A percentile compares a stretch with the other conserved stretches of the same genome.
Conservation (phyloP, 108 stramenopile genomes). For the Hondaea fermentalgiana region DNA sequence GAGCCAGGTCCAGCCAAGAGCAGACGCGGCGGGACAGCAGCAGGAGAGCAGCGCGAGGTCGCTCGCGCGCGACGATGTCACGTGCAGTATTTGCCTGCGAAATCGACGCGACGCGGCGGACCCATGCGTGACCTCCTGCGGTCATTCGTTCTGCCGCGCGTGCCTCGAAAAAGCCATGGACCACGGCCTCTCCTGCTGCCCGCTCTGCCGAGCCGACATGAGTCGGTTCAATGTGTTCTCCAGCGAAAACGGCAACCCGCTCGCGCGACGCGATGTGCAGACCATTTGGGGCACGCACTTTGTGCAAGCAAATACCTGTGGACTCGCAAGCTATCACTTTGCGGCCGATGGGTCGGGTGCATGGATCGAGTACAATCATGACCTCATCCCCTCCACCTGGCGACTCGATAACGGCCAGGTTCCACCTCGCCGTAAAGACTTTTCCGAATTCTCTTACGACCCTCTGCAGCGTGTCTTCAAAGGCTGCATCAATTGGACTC, state of each 20-base stretch:
- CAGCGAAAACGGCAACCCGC: background rate
- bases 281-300: background rate
- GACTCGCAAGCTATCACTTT: background rate
- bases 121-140: background rate
- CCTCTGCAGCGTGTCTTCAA: background rate
- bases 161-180: background rate
- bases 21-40: too few relatives aligned
- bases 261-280: background rate
- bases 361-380: background rate
- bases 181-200: background rate
- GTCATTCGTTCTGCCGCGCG: background rate
- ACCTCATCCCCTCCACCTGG: background rate
- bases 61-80: background rate
- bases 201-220: background rate
- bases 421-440: background rate
- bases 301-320: background rate
- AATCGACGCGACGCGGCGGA: background rate
- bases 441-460: background rate
- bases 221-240: background rate
- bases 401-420: background rate
- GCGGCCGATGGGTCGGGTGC: background rate
- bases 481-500: background rate
- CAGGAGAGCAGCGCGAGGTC: too few relatives aligned
- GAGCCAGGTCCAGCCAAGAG: too few relatives aligned
- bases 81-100: background rate